These are phyloP conservation scores for Schizonepeta tenuifolia DNA, from an alignment of 257 asterid species.

Conservation along the genomic window DNA sequence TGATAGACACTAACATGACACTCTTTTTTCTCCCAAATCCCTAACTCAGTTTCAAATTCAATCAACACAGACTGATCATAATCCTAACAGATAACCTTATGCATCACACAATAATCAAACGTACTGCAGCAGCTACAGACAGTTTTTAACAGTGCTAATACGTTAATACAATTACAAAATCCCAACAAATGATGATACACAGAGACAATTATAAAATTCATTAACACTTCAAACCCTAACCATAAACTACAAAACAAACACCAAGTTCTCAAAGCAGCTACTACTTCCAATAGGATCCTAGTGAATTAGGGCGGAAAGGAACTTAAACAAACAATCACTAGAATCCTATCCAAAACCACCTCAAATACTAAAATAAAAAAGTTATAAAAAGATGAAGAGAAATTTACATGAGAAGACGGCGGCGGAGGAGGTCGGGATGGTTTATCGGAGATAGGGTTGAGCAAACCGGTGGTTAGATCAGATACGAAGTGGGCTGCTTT, in stretches of 20 bases:
- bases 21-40: neutral
- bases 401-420: slow-evolving; percentile 49
- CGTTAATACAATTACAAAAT: neutral
- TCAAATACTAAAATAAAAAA: neutral
- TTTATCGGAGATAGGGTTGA: slow-evolving; percentile 89
- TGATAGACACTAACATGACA: neutral
- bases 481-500: slow-evolving; percentile 96
- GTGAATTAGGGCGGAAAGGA: slow-evolving; percentile 23
- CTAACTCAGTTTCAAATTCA: neutral
- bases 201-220: slow-evolving; percentile 18
- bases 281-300: slow-evolving; percentile 28
- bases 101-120: neutral
- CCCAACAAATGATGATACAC: neutral
- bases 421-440: slow-evolving; percentile 44
- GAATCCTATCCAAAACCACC: neutral
- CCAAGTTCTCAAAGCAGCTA: slow-evolving; percentile 22
- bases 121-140: neutral
- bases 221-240: slow-evolving; percentile 34
- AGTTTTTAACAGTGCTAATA: slow-evolving; percentile 2
- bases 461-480: slow-evolving; percentile 83
- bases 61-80: neutral
- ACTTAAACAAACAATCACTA: slow-evolving; percentile 24
- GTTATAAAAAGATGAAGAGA: neutral
- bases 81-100: neutral
- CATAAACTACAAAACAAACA: slow-evolving; percentile 24